phyloP scores from a whole-genome alignment of 2,329 filamentous ascomycete species.

The Colletotrichum costaricense region DNA sequence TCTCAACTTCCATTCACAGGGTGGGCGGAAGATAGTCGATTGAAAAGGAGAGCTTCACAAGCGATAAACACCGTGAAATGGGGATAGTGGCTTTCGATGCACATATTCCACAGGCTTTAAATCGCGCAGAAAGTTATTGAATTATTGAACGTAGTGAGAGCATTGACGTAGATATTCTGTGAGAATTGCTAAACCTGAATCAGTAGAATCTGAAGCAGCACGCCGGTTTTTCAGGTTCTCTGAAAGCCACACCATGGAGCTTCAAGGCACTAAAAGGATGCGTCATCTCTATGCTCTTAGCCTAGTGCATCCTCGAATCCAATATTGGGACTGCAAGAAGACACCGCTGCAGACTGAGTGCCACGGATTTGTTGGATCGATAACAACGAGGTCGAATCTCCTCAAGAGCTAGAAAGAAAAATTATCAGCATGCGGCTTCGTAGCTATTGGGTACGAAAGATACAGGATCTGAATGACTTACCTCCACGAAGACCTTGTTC shows the following conservation, averaged over 20 bases:
- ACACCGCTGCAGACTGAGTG: slow-evolving; percentile 19
- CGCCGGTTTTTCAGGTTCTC: not conserved
- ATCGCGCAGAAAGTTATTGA: no score
- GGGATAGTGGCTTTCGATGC: no score
- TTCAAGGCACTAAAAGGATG: not conserved
- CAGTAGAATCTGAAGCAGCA: not conserved
- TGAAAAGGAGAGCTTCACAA: no score
- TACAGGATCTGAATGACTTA: slow-evolving; percentile 37
- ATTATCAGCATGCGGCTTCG: not conserved
- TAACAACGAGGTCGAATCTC: slow-evolving; percentile 44
- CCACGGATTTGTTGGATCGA: slow-evolving; percentile 45
- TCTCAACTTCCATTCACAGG: no score
- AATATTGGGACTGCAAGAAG: slow-evolving; percentile 5
- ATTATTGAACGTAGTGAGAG: no score
- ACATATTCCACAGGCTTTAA: no score
- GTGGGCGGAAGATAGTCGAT: no score
- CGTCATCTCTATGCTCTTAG: not conserved
- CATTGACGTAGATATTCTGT: no score
- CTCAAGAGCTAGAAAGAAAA: slow-evolving; percentile 39
- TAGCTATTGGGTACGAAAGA: not conserved
- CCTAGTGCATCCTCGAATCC: not conserved
- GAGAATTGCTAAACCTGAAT: no score
- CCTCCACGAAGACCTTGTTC: slow-evolving; percentile 43
- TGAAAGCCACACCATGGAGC: no score
- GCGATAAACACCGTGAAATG: no score